These are phyloP conservation scores for Mitragyna speciosa DNA, from an alignment of 257 asterid species.

Conservation along the genomic window DNA sequence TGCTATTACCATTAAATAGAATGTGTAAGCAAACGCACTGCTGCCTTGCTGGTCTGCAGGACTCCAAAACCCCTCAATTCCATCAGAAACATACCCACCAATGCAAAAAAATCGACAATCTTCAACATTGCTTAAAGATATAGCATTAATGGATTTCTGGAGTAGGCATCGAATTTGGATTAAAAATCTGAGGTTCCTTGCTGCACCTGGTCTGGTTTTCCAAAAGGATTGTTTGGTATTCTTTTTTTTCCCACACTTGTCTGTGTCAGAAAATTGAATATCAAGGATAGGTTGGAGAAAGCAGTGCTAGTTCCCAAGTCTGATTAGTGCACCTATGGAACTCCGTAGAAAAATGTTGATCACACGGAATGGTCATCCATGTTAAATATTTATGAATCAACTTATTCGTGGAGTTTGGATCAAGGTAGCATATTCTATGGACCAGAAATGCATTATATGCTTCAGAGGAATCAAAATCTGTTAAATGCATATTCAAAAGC, in stretches of 20 bases:
- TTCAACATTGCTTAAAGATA: not conserved
- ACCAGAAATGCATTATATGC: no score
- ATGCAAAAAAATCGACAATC: no score
- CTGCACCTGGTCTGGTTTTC: not conserved
- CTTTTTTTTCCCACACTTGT: not conserved
- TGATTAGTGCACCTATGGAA: not conserved
- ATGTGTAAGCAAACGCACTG: not conserved
- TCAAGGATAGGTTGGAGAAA: not conserved
- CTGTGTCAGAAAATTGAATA: not conserved
- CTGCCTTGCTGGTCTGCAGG: not conserved
- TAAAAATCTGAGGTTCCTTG: not conserved
- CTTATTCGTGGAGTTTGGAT: not conserved
- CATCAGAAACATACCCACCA: not conserved
- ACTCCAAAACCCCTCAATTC: not conserved
- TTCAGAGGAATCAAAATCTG: no score
- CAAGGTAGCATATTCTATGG: not conserved
- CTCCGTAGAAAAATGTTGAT: not conserved
- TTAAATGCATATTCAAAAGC: no score
- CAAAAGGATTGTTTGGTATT: no score
- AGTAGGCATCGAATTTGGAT: no score
- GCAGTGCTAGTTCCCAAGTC: not conserved
- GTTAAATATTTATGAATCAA: not conserved
- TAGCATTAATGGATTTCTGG: no score
- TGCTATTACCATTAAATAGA: not conserved
- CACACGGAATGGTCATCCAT: no score